Evolutionary conservation across 75 land plant species (phyloP), one percentile per base, ranked within the genome.

Genomic region (Selaginella tamariscina): DNA sequence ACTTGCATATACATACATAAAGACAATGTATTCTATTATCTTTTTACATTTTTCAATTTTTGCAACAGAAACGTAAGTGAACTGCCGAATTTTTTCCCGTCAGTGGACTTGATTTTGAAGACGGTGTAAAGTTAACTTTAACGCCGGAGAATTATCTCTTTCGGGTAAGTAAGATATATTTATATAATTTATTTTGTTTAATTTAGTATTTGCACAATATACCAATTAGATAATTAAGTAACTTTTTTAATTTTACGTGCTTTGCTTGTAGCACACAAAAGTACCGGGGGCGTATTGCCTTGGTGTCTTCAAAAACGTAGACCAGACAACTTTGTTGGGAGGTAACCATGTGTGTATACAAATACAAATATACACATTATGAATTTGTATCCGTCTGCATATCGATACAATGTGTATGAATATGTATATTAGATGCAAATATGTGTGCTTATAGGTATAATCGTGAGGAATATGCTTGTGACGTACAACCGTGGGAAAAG

Each of bases 391-490:
- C 49, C 15, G 49, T 5, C 49, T 5, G 15, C 49, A 15, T 39
- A 5, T 5, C 49, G 11, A 15, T 5, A 39, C 15, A 5, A 39
- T 39, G 49, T n/a, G n/a, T n/a, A n/a, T n/a, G n/a, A n/a, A n/a
- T n/a, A n/a, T n/a, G n/a, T n/a, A n/a, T n/a, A 18, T 11, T 60
- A 15, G 23, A 18, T 60, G 64, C 15, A 15, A 18, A 23, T 15
- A 23, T 18, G 15, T 9, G 11, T 60, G 15, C 33, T 18, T 62
- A 32, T 81, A 94, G 98, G 98, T 31, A 90, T 94, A 70, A 66
- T 94, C 55, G 98, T 94, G 31, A 90, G 96, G 24, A 90, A 94
- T 67, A 94, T 85, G 65, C 86, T 94, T 9, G 91, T 94, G 23
- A 87, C 91, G 2, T 94, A 94, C 82, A 90, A 94, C 72, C 91